Evolutionary conservation across 805 yeast genomes (phyloP).

Genomic region (Schizosaccharomyces osmophilus): DNA sequence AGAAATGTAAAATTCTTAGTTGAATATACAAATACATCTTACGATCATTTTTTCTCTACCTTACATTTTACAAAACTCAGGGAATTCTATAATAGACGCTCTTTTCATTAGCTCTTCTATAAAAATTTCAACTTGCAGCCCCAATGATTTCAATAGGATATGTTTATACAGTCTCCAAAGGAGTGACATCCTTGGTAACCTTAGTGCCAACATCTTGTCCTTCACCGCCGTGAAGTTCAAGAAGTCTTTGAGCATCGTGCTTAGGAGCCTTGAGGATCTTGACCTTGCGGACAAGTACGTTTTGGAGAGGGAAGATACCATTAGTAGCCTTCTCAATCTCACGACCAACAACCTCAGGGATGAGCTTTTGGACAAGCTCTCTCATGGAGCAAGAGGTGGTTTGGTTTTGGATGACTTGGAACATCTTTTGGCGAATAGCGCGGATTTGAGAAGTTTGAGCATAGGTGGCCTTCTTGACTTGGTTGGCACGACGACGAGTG

Average conservation of each 20-base stretch:
- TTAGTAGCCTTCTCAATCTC: conserved; percentile 93
- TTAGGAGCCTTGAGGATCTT: conserved; percentile 96
- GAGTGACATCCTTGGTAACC: conserved; percentile 20
- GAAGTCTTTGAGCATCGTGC: conserved; percentile 88
- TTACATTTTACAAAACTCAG: neutral
- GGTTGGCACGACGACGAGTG: conserved; percentile 95
- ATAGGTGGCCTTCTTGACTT: conserved; percentile 89
- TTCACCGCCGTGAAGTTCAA: conserved; percentile 86
- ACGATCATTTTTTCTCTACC: too few relatives aligned
- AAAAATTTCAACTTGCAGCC: neutral
- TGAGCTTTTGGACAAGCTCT: conserved; percentile 89
- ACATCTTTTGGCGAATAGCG: conserved; percentile 89
- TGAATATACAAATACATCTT: too few relatives aligned
- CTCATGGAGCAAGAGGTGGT: conserved; percentile 84
- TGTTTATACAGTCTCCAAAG: conserved; percentile 1
- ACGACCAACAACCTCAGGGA: conserved; percentile 96
- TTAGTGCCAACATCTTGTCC: conserved; percentile 95
- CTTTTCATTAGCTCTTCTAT: neutral
- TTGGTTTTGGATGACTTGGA: conserved; percentile 89
- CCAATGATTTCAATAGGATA: neutral
- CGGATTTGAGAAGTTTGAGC: conserved; percentile 95
- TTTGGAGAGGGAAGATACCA: conserved; percentile 89
- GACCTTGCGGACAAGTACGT: conserved; percentile 96
- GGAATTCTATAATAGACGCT: neutral
- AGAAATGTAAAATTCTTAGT: too few relatives aligned